Percentiles rank a stretch among this genome's conserved stretches.
phyloP scores from a whole-genome alignment of 208 protist genomes.

The Wallacemonas sp. region DNA sequence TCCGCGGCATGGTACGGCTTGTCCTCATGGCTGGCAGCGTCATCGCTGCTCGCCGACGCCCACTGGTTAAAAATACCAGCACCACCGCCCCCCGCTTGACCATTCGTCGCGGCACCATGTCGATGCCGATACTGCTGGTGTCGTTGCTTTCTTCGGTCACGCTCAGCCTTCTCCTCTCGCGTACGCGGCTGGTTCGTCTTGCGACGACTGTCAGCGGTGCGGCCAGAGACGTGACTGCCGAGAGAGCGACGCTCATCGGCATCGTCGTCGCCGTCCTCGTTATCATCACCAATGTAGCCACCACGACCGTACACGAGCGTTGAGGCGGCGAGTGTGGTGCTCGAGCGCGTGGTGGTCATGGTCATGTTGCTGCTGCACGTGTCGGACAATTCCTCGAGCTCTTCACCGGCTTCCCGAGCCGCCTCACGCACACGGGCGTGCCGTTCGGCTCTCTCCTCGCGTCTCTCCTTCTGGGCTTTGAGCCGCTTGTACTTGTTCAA shows the following conservation, averaged over 20 bases:
- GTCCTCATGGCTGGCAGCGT: too few relatives aligned
- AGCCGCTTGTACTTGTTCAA: constrained; percentile 32
- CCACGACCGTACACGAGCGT: constrained; percentile 36
- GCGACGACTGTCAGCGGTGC: not conserved
- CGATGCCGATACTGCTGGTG: constrained; percentile 3
- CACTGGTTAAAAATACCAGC: constrained; percentile 32
- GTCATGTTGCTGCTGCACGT: constrained; percentile 24
- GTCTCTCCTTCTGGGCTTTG: constrained; percentile 22
- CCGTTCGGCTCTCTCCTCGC: constrained; percentile 12
- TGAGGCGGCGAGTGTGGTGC: constrained; percentile 17
- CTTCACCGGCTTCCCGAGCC: not conserved
- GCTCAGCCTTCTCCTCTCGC: not conserved
- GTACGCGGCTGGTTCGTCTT: not conserved
- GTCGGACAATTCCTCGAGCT: constrained; percentile 18
- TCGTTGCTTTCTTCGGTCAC: not conserved
- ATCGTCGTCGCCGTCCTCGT: constrained; percentile 19
- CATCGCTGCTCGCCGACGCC: constrained; percentile 5
- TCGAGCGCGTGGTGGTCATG: constrained; percentile 6
- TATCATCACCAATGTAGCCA: constrained; percentile 27
- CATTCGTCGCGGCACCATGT: not conserved
- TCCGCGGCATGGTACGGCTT: too few relatives aligned
- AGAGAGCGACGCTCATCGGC: constrained; percentile 6
- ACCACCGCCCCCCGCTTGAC: not conserved
- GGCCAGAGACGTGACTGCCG: constrained; percentile 5
- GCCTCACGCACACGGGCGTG: constrained; percentile 10